Base-by-base conservation (phyloP, 1,284 basidiomycete genomes). In the Sparassis latifolia region DNA sequence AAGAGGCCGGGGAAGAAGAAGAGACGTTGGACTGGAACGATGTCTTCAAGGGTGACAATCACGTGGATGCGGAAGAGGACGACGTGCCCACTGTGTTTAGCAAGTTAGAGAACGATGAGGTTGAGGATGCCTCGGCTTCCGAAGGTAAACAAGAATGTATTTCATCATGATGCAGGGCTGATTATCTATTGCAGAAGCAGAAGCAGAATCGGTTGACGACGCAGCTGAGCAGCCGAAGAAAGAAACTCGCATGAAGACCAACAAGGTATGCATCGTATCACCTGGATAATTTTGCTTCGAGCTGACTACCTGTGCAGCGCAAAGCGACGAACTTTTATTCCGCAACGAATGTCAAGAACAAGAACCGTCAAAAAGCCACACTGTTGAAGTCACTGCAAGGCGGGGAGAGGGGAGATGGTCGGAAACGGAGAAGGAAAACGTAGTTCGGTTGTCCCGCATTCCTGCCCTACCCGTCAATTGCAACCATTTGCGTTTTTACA, bases 271-370 rank as follows among this genome's bases (percentile, higher is more conserved):
- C 54, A 37, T 49, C 52, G 12, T 45, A 6, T 10, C 33, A 32
- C 3, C 9, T 42, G 30, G 6, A 42, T 3, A n/a, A 20, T 4
- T 37, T 10, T 28, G 42, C 5, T n/a, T 42, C 2, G 35, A 37
- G 10, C 3, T 41, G 2, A 40, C 47, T 54, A 55, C 33, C 6
- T 33, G 4, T 41, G 30, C 61, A 89, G 88, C 86, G 84, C 73
- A 95, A 92, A 71, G 83, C 91, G 12, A 79, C 80, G 52, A 98
- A 98, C 73, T 99, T 94, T 76, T 97, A 92, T 73, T 84, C 86
- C 5, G 77, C 66, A 44, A 80, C 88, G 2, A 94, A 94, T 62
- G 91, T 94, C 63, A 94, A 95, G 75, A 94, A 93, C 71, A 90
- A 87, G 66, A 93, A 80, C 55, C 79, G 86, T 38, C 68, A 70